Conservation (phyloP, 2,329 filamentous ascomycete genomes). For the Cytospora piceae region DNA sequence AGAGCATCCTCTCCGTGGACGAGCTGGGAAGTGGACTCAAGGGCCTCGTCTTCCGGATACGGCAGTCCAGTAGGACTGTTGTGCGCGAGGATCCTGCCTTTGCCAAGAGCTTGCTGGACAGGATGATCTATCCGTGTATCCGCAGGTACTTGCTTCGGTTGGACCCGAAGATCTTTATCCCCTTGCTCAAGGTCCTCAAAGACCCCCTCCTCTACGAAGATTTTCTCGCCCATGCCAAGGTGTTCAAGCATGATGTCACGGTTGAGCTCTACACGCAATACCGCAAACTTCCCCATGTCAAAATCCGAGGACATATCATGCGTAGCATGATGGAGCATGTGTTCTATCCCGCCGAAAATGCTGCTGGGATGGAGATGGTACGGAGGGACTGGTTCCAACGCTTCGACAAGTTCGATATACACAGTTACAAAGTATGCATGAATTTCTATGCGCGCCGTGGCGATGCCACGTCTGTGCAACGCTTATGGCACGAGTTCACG, state of each 20-base stretch:
- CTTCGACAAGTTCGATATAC: constrained; percentile 45
- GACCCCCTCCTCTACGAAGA: constrained; percentile 48
- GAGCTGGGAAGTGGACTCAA: constrained; percentile 18
- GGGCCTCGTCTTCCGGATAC: constrained; percentile 15
- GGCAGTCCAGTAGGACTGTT: not conserved
- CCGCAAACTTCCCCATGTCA: constrained; percentile 45
- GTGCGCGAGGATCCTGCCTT: constrained; percentile 10
- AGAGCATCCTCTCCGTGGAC: constrained; percentile 3
- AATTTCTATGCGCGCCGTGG: constrained; percentile 53
- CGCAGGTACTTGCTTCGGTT: constrained; percentile 23
- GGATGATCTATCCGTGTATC: constrained; percentile 22
- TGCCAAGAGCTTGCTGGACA: constrained; percentile 19
- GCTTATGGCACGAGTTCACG: constrained; percentile 51
- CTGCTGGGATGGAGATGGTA: constrained; percentile 48
- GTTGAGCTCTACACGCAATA: constrained; percentile 51
- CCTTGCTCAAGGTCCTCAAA: constrained; percentile 46
- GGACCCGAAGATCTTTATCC: constrained; percentile 35
- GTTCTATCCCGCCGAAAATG: constrained; percentile 43
- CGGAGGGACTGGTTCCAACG: constrained; percentile 53
- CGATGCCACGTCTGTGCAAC: constrained; percentile 49
- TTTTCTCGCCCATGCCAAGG: constrained; percentile 40
- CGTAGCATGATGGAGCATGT: constrained; percentile 49
- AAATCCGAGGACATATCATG: constrained; percentile 46
- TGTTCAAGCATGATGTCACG: constrained; percentile 39
- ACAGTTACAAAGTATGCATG: constrained; percentile 54